A percentile compares a stretch with the other conserved stretches of the same genome.
phyloP scores from a whole-genome alignment of 805 yeast species.

The Candida germanica region DNA sequence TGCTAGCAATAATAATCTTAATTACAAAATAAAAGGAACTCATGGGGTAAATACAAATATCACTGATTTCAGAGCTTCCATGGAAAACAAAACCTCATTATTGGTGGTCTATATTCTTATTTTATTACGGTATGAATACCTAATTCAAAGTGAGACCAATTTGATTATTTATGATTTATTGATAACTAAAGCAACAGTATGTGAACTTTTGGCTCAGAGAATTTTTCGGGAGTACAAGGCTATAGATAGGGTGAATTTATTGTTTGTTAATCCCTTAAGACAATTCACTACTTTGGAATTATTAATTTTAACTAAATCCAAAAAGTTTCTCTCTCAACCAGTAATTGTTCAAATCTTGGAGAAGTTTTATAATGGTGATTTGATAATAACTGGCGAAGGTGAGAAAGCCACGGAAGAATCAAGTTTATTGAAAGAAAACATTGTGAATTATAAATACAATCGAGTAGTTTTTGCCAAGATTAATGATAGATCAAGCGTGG shows the following conservation, averaged over 20 bases:
- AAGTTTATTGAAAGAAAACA: constrained; percentile 15
- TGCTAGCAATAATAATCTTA: constrained; percentile 34
- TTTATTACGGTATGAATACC: constrained; percentile 35
- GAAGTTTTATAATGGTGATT: constrained; percentile 51
- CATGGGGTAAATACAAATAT: constrained; percentile 10
- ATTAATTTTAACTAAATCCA: constrained; percentile 51
- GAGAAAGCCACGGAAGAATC: constrained; percentile 16
- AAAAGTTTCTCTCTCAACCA: constrained; percentile 51
- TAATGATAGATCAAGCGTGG: constrained; percentile 28
- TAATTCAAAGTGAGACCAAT: constrained; percentile 38
- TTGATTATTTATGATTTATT: constrained; percentile 35
- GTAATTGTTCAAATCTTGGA: constrained; percentile 44
- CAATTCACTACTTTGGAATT: constrained; percentile 49
- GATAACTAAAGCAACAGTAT: constrained; percentile 46
- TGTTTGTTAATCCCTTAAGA: constrained; percentile 42
- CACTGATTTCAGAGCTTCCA: constrained; percentile 19
- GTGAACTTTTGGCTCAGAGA: constrained; percentile 52
- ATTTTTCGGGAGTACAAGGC: constrained; percentile 46
- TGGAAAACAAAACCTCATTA: constrained; percentile 19
- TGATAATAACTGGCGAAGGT: constrained; percentile 25
- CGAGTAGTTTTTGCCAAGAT: constrained; percentile 30
- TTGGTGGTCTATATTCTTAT: constrained; percentile 31
- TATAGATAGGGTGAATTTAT: constrained; percentile 40
- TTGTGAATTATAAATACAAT: constrained; percentile 30
- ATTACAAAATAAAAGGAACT: constrained; percentile 29